Conservation (phyloP, 2,329 filamentous ascomycete species). For the Tolypocladium capitatum region DNA sequence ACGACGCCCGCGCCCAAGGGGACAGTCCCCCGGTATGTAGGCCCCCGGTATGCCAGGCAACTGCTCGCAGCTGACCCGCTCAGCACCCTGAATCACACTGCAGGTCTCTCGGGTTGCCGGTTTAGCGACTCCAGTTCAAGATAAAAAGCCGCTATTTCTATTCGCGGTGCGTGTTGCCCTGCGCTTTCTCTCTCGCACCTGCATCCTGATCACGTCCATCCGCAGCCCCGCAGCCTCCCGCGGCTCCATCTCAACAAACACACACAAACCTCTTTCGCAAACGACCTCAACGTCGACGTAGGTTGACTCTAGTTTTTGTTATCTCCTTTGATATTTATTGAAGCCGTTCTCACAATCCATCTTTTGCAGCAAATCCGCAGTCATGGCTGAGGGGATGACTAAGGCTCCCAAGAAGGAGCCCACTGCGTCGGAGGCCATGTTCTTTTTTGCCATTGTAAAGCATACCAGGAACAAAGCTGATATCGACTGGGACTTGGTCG, state of each 20-base stretch:
- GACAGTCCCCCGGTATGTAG: not conserved
- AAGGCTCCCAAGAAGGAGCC: slow-evolving; percentile 18
- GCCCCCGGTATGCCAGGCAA: not conserved
- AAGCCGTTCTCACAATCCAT: not conserved
- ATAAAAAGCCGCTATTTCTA: not conserved
- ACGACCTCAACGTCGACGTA: not conserved
- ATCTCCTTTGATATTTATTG: too few relatives aligned
- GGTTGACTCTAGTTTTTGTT: not conserved
- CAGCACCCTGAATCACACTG: not conserved
- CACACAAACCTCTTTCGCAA: not conserved
- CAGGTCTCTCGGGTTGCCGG: not conserved
- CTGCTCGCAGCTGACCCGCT: not conserved
- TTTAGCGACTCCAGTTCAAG: not conserved
- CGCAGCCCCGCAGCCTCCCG: not conserved
- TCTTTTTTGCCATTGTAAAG: slow-evolving; percentile 32
- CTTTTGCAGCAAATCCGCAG: not conserved
- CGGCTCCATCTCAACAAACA: not conserved
- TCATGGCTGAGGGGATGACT: slow-evolving; percentile 16
- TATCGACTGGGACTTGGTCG: slow-evolving; percentile 35
- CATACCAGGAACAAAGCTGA: slow-evolving; percentile 28
- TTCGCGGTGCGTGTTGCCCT: not conserved
- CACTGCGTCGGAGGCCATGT: slow-evolving; percentile 26
- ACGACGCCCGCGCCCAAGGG: not conserved
- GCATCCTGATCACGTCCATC: not conserved
- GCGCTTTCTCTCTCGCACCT: not conserved